Evolutionary conservation across 306 rosid genomes (phyloP).

Genomic region (Malus domestica): DNA sequence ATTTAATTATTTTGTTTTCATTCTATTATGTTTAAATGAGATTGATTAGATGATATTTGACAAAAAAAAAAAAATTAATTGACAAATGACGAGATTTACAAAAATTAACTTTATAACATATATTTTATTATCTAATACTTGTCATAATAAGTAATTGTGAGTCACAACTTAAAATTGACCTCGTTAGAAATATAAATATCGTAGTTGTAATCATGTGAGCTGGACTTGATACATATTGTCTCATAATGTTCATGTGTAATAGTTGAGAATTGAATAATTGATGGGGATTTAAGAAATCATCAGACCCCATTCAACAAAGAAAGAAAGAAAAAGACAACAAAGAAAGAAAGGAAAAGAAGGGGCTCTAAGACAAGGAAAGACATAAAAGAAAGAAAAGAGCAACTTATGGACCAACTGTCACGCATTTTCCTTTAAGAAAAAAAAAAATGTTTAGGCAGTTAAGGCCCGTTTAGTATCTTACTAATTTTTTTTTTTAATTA

Average conservation of each 20-base stretch:
- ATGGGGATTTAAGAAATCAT: not conserved
- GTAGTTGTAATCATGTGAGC: too few species aligned
- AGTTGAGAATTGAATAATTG: not conserved
- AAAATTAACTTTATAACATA: too few species aligned
- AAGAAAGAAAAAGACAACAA: not conserved
- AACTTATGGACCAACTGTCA: not conserved
- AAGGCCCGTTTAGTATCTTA: too few species aligned
- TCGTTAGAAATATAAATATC: too few species aligned
- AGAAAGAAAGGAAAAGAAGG: not conserved
- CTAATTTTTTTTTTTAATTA: too few species aligned
- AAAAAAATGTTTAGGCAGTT: not conserved
- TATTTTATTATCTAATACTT: not conserved
- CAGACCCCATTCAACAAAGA: not conserved
- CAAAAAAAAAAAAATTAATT: too few species aligned
- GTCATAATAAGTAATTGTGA: not conserved
- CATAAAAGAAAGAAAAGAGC: not conserved
- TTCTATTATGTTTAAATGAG: not conserved
- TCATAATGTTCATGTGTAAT: not conserved
- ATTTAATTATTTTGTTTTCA: not conserved
- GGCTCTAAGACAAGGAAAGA: not conserved
- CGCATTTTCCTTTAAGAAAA: not conserved
- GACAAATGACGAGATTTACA: not conserved
- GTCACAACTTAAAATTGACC: not conserved
- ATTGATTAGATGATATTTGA: not conserved
- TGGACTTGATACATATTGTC: too few species aligned